phyloP scores from a whole-genome alignment of 2,329 filamentous ascomycete species.

The Colletotrichum aenigma region DNA sequence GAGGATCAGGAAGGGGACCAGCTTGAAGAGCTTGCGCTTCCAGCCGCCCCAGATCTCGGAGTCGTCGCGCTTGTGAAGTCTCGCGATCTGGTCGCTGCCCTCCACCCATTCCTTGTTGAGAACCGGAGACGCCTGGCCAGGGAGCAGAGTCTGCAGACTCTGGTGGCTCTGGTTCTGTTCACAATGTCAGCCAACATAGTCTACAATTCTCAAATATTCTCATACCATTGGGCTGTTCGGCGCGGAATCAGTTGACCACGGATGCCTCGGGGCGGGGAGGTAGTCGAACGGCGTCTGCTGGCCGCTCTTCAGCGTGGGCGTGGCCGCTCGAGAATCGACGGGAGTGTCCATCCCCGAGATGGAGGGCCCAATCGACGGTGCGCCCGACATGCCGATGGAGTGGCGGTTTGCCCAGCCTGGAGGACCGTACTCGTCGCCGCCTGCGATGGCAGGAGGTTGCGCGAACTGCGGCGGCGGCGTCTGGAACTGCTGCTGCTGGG shows the following conservation, averaged over 20 bases:
- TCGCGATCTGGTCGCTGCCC: constrained; percentile 36
- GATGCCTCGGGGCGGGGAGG: constrained; percentile 8
- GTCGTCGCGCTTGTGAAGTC: constrained; percentile 47
- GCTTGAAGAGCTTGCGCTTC: constrained; percentile 41
- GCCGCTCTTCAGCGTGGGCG: constrained; percentile 32
- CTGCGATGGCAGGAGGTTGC: background rate
- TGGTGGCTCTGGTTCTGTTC: constrained; percentile 46
- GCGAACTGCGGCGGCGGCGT: background rate
- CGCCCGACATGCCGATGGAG: constrained; percentile 15
- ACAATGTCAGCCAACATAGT: background rate
- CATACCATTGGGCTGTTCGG: constrained; percentile 31
- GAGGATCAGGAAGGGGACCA: constrained; percentile 43
- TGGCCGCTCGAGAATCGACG: constrained; percentile 27
- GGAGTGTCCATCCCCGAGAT: constrained; percentile 22
- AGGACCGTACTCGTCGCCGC: constrained; percentile 17
- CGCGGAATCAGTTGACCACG: constrained; percentile 16
- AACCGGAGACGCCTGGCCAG: constrained; percentile 28
- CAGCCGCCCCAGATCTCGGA: constrained; percentile 49
- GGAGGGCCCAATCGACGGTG: constrained; percentile 12
- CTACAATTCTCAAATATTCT: background rate
- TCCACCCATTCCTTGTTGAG: constrained; percentile 36
- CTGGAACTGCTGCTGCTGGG: constrained; percentile 8
- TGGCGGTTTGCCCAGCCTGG: constrained; percentile 18
- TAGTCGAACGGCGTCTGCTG: constrained; percentile 27
- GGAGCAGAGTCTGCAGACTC: constrained; percentile 44